Base-by-base conservation (phyloP, 768 basidiomycete species). In the Strobilomyces echinocephalus region DNA sequence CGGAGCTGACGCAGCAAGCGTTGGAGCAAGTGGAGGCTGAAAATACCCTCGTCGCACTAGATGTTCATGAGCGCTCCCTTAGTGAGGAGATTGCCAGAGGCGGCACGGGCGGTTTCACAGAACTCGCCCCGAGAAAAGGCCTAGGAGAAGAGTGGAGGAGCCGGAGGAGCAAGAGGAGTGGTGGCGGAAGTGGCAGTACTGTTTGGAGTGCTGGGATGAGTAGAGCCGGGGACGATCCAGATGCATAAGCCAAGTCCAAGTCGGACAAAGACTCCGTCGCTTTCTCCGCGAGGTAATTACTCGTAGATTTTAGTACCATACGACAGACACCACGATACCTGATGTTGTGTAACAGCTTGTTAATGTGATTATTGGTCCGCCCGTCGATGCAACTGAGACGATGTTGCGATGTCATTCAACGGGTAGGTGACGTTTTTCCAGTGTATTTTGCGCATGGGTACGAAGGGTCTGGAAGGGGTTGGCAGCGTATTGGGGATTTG, bases 181-280 rank as follows among this genome's bases (percentile, higher is more conserved):
- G 67, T 21, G 80, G 82, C 36, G 86, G 84, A 8, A 86, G 85
- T 57, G 80, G 81, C 35, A 88, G 87, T 68, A 92, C 90, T 1
- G 87, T 92, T 28, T 92, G 86, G 85, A 91, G 90, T 66, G 89
- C 89, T 47, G 89, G 89, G 31, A 84, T 88, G 84, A 82, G 83
- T 59, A 84, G 75, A 46, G 73, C 78, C 26, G 83, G 74, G 41
- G 80, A 83, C 40, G 70, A 74, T 52, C 63, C 62, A 35, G 76
- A 75, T 14, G 66, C 66, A 47, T 73, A 57, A 62, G 56, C 18
- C 24, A 4, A 24, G 33, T 35, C 18, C 24, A 4, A 24, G 33
- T 35, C 21, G 8, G 41, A 49, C 30, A 36, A 44, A 38, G 45
- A 31, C 45, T 18, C 3, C 7, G 9, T 49, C 14, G 16, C 24